These are phyloP conservation scores for Naganishia albida DNA, from an alignment of 1,284 basidiomycete genomes.

Conservation along the genomic window DNA sequence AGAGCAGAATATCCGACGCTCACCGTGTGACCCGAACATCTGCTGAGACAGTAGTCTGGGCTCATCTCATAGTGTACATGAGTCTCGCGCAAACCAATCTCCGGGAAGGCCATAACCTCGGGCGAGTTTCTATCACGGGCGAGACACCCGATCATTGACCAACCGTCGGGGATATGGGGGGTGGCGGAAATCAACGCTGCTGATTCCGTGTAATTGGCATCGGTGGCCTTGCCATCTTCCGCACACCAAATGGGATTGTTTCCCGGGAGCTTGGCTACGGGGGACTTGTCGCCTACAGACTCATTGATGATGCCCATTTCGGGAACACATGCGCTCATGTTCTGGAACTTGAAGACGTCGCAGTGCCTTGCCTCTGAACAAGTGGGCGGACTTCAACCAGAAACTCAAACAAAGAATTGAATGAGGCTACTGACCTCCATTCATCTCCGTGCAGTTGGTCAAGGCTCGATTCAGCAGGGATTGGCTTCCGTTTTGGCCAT, in stretches of 20 bases:
- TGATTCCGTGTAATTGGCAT: constrained; percentile 13
- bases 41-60: constrained; percentile 4
- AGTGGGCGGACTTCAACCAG: neutral
- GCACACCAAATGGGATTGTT: constrained; percentile 30
- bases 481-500: neutral
- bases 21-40: neutral
- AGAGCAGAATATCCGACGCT: neutral
- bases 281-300: constrained; percentile 6
- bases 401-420: neutral
- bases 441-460: constrained; percentile 17
- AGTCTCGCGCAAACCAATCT: neutral
- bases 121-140: neutral
- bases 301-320: constrained; percentile 15
- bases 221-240: constrained; percentile 18
- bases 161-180: constrained; percentile 5
- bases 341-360: constrained; percentile 7
- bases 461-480: constrained; percentile 18
- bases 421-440: constrained; percentile 16
- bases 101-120: constrained; percentile 1
- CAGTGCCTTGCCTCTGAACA: constrained; percentile 8
- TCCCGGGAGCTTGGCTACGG: constrained; percentile 23
- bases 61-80: constrained; percentile 1
- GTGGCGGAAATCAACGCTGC: constrained; percentile 12
- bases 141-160: constrained; percentile 15
- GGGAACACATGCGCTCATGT: neutral